Percentiles rank a stretch among this genome's conserved stretches.
Conservation (phyloP, 2,329 filamentous ascomycete species). For the Monilinia polystroma region DNA sequence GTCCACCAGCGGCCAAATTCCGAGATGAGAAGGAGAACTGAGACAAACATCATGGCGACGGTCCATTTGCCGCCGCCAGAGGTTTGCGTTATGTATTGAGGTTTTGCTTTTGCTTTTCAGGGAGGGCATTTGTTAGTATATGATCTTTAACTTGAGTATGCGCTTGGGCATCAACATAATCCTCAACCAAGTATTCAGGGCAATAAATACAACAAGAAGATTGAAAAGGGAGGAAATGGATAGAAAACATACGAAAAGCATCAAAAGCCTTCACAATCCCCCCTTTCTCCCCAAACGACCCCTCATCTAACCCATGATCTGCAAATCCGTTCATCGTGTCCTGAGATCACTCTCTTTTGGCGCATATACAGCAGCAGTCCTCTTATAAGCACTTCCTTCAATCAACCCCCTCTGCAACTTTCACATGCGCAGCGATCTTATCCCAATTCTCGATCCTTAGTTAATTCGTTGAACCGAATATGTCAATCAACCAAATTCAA, state of each 20-base stretch:
- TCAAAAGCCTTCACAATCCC: slow-evolving; percentile 85
- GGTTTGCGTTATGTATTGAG: slow-evolving; percentile 83
- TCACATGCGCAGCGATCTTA: background rate
- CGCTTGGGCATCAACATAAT: background rate
- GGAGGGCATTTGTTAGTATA: background rate
- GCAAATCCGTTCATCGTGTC: slow-evolving; percentile 81
- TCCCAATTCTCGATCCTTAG: no score
- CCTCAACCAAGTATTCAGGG: background rate
- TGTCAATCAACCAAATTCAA: background rate
- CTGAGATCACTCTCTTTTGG: background rate
- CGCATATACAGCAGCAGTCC: background rate
- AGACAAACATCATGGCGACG: slow-evolving; percentile 73
- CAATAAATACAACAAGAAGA: background rate
- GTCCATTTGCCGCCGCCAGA: slow-evolving; percentile 93
- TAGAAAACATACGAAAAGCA: slow-evolving; percentile 76
- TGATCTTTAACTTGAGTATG: background rate
- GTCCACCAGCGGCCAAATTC: slow-evolving; percentile 82
- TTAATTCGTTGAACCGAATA: no score
- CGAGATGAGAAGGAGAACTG: slow-evolving; percentile 70
- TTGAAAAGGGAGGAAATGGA: background rate
- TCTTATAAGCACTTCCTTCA: background rate
- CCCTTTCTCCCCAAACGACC: slow-evolving; percentile 72
- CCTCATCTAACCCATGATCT: slow-evolving; percentile 70
- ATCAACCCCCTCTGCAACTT: background rate
- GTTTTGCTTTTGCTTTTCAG: slow-evolving; percentile 84